Base-by-base conservation (phyloP, 1,284 basidiomycete species). In the Cryptococcus depauperatus region DNA sequence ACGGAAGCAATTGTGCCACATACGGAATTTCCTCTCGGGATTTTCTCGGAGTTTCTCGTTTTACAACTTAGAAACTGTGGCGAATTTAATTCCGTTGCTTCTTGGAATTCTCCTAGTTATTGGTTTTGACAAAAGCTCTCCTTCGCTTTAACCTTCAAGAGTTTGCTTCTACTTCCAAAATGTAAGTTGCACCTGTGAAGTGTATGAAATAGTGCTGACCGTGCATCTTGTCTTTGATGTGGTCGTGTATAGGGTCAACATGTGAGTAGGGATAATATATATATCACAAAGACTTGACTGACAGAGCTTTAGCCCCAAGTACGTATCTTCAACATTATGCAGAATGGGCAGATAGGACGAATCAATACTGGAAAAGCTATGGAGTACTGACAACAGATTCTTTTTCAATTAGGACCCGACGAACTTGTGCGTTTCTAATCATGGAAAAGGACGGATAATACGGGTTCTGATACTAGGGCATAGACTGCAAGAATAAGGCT, bases 401-500 rank as follows among this genome's bases (percentile, higher is more conserved):
- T 11, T 18, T 37, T 23, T 42, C 38, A 5, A 46, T 35, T 57
- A 70, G 66, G 64, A 70, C 68, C 51, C 68, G 69, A 58, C 62
- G 69, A 60, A 70, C 69, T 53, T 69, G 60, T 61, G 35, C 50
- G 56, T 55, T 8, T 13, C 19, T n/a, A n/a, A n/a, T n/a, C 19
- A 35, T 25, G n/a, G n/a, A n/a, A 30, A 18, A 40, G 35, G 35
- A 41, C 34, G 38, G 21, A 40, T 29, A 11, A 11, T 13, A 3
- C 23, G 25, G 6, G 16, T 16, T 16, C 18, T n/a, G 18, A 22
- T 35, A 23, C 19, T n/a, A 25, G 21, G 19, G 18, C 33, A 35
- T 71, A 84, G 92, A 83, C 80, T 97, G 93, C 87, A 95, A 96
- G 80, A 88, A 88, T 74, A 97, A 96, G 80, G 75, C 81, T 65